Conservation (phyloP, 106 monocot species). For the Platanthera zijinensis region DNA sequence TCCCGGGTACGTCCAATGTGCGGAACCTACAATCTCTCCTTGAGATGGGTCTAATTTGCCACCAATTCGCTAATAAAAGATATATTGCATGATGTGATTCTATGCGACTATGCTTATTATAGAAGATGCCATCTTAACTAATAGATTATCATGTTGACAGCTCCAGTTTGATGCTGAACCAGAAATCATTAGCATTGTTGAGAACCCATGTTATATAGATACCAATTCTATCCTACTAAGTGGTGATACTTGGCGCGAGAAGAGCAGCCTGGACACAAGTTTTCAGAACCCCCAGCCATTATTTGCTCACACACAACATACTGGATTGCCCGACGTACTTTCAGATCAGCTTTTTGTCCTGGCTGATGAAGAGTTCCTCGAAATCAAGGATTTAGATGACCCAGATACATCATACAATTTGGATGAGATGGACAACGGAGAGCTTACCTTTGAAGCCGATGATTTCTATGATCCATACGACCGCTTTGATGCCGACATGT, state of each 20-base stretch:
- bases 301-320: slow-evolving; percentile 10
- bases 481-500: slow-evolving; percentile 42
- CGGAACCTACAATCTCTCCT: not conserved
- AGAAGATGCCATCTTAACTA: not conserved
- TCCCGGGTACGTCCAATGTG: too few species aligned
- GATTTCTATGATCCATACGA: slow-evolving; percentile 31
- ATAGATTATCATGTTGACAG: not conserved
- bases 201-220: slow-evolving; percentile 7
- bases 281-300: not conserved
- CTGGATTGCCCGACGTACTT: slow-evolving; percentile 17
- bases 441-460: slow-evolving; percentile 7
- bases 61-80: not conserved
- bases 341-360: slow-evolving; percentile 8
- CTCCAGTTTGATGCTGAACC: slow-evolving; percentile 24
- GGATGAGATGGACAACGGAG: slow-evolving; percentile 15
- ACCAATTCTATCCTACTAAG: slow-evolving; percentile 3
- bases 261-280: not conserved
- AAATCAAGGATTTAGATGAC: slow-evolving; percentile 57
- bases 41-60: not conserved
- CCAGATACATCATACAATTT: slow-evolving; percentile 3
- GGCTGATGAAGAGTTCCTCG: slow-evolving; percentile 52
- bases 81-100: not conserved
- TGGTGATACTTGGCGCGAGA: not conserved
- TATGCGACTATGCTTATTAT: not conserved
- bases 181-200: slow-evolving; percentile 4